These are phyloP conservation scores for Neonectria sp. DNA, from an alignment of 2,329 filamentous ascomycete species.

Conservation along the genomic window DNA sequence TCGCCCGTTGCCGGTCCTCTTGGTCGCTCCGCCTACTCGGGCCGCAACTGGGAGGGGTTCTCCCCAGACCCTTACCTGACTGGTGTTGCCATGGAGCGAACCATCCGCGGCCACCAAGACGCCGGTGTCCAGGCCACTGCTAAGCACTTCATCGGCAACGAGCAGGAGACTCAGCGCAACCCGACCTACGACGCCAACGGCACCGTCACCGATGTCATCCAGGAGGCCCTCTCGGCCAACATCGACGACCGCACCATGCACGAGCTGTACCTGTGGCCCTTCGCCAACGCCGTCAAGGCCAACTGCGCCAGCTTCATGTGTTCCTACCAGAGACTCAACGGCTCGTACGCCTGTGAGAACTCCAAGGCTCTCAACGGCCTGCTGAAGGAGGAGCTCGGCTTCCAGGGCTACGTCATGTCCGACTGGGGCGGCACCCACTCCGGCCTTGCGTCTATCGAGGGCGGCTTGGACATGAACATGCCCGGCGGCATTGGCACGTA, in stretches of 20 bases:
- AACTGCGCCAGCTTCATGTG: conserved; percentile 59
- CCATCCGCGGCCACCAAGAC: conserved; percentile 53
- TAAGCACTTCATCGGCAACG: conserved; percentile 58
- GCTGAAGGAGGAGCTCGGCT: conserved; percentile 66
- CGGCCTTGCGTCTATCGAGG: conserved; percentile 59
- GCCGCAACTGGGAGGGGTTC: conserved; percentile 77
- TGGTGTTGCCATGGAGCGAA: conserved; percentile 63
- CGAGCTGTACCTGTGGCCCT: conserved; percentile 61
- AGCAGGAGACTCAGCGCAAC: conserved; percentile 54
- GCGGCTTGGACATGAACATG: conserved; percentile 68
- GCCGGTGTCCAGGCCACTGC: conserved; percentile 56
- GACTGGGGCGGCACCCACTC: conserved; percentile 61
- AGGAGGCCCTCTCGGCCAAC: conserved; percentile 58
- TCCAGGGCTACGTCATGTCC: conserved; percentile 62
- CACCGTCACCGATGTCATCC: conserved; percentile 41
- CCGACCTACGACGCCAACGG: conserved; percentile 45
- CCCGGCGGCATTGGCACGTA: conserved; percentile 58
- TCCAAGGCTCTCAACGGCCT: conserved; percentile 63
- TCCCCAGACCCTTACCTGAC: conserved; percentile 78
- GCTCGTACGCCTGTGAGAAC: conserved; percentile 66
- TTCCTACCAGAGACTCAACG: conserved; percentile 62
- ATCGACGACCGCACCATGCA: conserved; percentile 74
- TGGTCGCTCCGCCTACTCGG: conserved; percentile 61
- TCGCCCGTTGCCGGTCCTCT: conserved; percentile 59
- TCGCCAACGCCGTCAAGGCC: conserved; percentile 52